phyloP scores from a whole-genome alignment of 805 yeast genomes.

The Schizosaccharomyces octosporus region DNA sequence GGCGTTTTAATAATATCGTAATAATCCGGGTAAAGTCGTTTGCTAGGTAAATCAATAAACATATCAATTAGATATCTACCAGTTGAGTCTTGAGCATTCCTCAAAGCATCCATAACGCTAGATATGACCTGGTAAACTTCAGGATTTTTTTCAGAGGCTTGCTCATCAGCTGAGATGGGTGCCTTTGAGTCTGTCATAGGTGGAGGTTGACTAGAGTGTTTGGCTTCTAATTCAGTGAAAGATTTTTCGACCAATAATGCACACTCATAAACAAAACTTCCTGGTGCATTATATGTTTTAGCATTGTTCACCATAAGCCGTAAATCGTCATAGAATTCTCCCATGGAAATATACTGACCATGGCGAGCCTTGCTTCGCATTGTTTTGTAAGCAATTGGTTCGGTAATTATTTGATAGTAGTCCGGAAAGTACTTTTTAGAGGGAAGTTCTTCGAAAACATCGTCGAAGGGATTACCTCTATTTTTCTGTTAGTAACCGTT shows the following conservation, averaged over 20 bases:
- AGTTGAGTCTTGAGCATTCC: conserved; percentile 23
- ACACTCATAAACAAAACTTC: conserved; percentile 33
- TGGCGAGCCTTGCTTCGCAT: conserved; percentile 60
- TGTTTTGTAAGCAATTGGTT: conserved; percentile 35
- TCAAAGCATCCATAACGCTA: conserved; percentile 17
- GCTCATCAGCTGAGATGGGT: background rate
- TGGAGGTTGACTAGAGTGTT: background rate
- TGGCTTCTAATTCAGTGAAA: conserved; percentile 17
- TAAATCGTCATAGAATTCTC: conserved; percentile 53
- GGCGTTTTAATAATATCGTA: conserved; percentile 47
- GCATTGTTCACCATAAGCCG: conserved; percentile 51
- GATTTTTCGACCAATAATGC: conserved; percentile 37
- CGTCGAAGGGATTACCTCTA: background rate
- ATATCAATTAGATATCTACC: conserved; percentile 8
- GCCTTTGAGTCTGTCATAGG: background rate
- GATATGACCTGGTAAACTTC: background rate
- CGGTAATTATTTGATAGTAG: conserved; percentile 40
- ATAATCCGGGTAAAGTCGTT: conserved; percentile 56
- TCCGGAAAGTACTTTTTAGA: conserved; percentile 58
- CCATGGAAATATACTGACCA: conserved; percentile 55
- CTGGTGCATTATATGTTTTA: conserved; percentile 34
- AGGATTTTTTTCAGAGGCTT: background rate
- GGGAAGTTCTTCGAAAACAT: conserved; percentile 22
- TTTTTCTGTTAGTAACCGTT: background rate
- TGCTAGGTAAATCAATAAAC: conserved; percentile 50